phyloP scores from a whole-genome alignment of 2,329 filamentous ascomycete genomes.

The Aspergillus spinulosporus region DNA sequence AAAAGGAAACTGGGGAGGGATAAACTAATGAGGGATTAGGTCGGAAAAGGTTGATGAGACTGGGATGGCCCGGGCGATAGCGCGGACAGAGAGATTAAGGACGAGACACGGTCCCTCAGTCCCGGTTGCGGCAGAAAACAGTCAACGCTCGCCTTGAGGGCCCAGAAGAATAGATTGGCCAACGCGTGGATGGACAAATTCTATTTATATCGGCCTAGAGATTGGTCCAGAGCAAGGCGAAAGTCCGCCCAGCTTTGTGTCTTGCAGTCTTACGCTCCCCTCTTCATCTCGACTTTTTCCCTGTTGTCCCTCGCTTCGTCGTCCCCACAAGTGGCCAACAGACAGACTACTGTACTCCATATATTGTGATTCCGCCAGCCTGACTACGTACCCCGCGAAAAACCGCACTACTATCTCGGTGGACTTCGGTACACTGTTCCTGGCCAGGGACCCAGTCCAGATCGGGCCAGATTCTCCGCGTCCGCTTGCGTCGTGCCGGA shows the following conservation, averaged over 20 bases:
- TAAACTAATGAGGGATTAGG: constrained; percentile 12
- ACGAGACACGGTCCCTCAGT: neutral
- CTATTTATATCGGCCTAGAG: constrained; percentile 7
- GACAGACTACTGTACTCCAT: neutral
- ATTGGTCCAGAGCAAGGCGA: neutral
- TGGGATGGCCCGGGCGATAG: neutral
- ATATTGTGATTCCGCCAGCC: too few species aligned
- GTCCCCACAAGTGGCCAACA: neutral
- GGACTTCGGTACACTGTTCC: neutral
- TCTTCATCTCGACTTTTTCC: neutral
- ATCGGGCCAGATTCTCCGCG: constrained; percentile 2
- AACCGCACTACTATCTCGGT: neutral
- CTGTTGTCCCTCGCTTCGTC: constrained; percentile 2
- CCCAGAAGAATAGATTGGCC: neutral
- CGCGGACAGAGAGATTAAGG: constrained; percentile 1
- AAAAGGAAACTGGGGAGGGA: neutral
- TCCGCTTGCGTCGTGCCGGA: constrained; percentile 18
- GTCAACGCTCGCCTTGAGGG: neutral
- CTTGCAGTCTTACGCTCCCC: neutral
- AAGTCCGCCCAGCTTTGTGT: neutral
- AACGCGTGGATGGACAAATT: neutral
- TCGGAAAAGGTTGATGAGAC: neutral
- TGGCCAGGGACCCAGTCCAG: neutral
- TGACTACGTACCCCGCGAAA: too few species aligned
- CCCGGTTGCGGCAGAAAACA: constrained; percentile 5